Evolutionary conservation across 129 eudicot species (phyloP).

Genomic region (Artemisia tridentata): DNA sequence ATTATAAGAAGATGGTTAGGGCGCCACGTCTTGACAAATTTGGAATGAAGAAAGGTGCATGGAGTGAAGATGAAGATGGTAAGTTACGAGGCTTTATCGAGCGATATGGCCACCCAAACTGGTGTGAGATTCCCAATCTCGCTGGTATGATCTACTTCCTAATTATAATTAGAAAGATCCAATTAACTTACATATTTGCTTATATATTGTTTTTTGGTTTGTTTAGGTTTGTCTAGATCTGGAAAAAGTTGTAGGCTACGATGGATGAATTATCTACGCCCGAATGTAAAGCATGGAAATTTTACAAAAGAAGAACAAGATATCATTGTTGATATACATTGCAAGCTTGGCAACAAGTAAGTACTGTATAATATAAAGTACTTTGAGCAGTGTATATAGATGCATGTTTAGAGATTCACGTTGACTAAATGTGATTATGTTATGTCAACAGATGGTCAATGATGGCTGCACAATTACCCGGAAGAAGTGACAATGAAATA

Average conservation of each 20-base stretch:
- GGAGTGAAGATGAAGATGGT: conserved; percentile 27
- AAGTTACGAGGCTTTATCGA: conserved; percentile 16
- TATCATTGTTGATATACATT: conserved; percentile 12
- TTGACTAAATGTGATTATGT: not conserved
- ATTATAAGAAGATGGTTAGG: conserved; percentile 14
- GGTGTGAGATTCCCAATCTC: conserved; percentile 18
- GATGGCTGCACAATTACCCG: conserved; percentile 40
- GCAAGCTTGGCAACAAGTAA: conserved; percentile 25
- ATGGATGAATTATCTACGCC: conserved; percentile 25
- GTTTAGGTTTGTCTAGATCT: conserved; percentile 34
- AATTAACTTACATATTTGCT: not conserved
- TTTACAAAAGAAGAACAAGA: conserved; percentile 26
- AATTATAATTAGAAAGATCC: not conserved
- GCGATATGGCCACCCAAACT: conserved; percentile 19
- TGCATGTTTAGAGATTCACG: not conserved
- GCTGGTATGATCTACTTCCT: conserved; percentile 15
- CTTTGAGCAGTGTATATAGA: too few relatives aligned
- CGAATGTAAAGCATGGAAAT: conserved; percentile 16
- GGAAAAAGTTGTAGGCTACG: conserved; percentile 43
- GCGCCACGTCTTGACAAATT: conserved; percentile 15
- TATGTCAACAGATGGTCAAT: conserved; percentile 37
- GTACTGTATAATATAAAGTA: not conserved
- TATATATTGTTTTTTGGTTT: not conserved
- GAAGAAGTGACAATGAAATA: conserved; percentile 46
- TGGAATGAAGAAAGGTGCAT: conserved; percentile 28